Conservation (phyloP, 2,329 filamentous ascomycete genomes). For the Alternaria alternata region DNA sequence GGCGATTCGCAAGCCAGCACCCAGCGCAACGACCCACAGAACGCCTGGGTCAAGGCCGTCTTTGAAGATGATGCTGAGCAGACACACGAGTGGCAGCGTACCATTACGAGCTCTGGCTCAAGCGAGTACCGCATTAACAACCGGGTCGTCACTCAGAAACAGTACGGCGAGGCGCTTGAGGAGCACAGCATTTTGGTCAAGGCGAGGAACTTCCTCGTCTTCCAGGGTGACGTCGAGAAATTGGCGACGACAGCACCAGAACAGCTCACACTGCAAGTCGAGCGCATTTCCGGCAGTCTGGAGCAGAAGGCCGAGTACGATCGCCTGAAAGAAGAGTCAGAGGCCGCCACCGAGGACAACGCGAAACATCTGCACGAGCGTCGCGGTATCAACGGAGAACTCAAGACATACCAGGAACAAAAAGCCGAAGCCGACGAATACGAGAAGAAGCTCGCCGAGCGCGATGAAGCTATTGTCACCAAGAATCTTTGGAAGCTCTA, state of each 20-base stretch:
- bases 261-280: slow-evolving; percentile 90
- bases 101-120: slow-evolving; percentile 84
- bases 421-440: slow-evolving; percentile 96
- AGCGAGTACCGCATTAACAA: slow-evolving; percentile 99
- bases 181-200: slow-evolving; percentile 97
- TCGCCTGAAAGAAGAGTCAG: slow-evolving; percentile 81
- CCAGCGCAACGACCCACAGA: slow-evolving; percentile 81
- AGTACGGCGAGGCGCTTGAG: slow-evolving; percentile 94
- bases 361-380: slow-evolving; percentile 87
- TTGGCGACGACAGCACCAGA: slow-evolving; percentile 95
- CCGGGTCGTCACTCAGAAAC: slow-evolving; percentile 82
- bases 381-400: slow-evolving; percentile 94
- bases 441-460: slow-evolving; percentile 86
- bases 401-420: slow-evolving; percentile 96
- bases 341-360: slow-evolving; percentile 87
- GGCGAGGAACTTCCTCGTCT: slow-evolving; percentile 96
- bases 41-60: slow-evolving; percentile 98
- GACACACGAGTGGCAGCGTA: slow-evolving; percentile 94
- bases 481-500: slow-evolving; percentile 97
- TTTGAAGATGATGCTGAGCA: slow-evolving; percentile 97
- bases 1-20: slow-evolving; percentile 67
- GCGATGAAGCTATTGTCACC: slow-evolving; percentile 88
- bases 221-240: slow-evolving; percentile 96
- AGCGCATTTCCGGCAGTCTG: slow-evolving; percentile 95
- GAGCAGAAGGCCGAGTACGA: slow-evolving; percentile 97